Percentiles rank a stretch among this genome's conserved stretches.
These are phyloP conservation scores for Diaporthe eres DNA, from an alignment of 2,329 filamentous ascomycete species.

Conservation along the genomic window DNA sequence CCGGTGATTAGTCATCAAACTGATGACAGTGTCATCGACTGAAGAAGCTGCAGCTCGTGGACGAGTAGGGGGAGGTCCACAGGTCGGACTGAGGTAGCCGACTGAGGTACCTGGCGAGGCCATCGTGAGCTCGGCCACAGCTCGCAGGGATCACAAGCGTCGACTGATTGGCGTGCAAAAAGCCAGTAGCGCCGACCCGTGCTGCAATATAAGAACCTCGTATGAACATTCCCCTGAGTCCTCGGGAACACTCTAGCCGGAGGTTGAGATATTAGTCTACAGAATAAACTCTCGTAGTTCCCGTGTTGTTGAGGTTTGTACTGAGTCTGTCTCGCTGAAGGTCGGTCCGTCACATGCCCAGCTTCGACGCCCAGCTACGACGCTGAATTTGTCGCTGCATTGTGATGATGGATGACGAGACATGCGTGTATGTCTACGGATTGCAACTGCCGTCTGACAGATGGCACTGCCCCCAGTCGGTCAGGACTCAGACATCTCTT, in stretches of 20 bases:
- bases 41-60: background rate
- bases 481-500: background rate
- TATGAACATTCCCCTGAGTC: background rate
- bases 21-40: background rate
- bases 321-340: background rate
- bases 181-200: slow-evolving; percentile 2
- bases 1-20: background rate
- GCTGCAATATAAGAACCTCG: slow-evolving; percentile 24
- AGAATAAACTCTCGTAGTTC: slow-evolving; percentile 20
- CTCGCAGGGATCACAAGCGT: slow-evolving; percentile 3
- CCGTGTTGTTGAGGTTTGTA: background rate
- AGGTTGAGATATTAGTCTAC: slow-evolving; percentile 1
- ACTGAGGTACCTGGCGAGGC: background rate
- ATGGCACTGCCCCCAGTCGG: background rate
- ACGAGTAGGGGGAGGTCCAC: no score
- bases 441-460: background rate
- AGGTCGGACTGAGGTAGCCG: background rate
- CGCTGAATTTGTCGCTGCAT: slow-evolving; percentile 16
- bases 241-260: background rate
- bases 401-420: background rate
- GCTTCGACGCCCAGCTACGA: background rate
- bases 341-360: no score
- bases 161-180: background rate
- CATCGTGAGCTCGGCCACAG: background rate
- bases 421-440: background rate